Percentiles rank a stretch among this genome's conserved stretches.
These are phyloP conservation scores for Oligophagozyma castellii DNA, from an alignment of 1,139 yeast species.

Conservation along the genomic window DNA sequence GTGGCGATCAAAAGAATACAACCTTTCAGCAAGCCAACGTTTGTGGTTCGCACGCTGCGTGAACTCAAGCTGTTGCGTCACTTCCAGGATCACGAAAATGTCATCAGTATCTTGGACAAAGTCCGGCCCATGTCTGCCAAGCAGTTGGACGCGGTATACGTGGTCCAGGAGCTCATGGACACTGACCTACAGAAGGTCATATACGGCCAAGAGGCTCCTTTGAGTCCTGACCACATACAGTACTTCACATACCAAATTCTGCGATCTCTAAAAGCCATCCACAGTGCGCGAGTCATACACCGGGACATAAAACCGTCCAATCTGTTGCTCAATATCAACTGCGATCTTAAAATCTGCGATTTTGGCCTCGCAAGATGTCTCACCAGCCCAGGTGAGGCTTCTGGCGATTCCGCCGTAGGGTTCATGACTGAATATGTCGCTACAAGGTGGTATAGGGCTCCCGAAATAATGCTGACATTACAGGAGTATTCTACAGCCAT, in stretches of 20 bases:
- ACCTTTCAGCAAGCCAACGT: slow-evolving; percentile 74
- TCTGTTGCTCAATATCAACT: slow-evolving; percentile 69
- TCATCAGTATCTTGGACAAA: slow-evolving; percentile 85
- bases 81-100: slow-evolving; percentile 82
- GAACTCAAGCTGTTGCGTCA: slow-evolving; percentile 79
- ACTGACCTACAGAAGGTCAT: slow-evolving; percentile 52
- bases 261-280: slow-evolving; percentile 50
- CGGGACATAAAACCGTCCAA: slow-evolving; percentile 87
- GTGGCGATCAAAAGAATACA: slow-evolving; percentile 93
- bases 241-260: slow-evolving; percentile 53
- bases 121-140: slow-evolving; percentile 62
- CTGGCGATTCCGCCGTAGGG: slow-evolving; percentile 28
- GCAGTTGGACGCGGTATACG: slow-evolving; percentile 51
- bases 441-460: slow-evolving; percentile 72
- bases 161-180: slow-evolving; percentile 62
- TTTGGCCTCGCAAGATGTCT: slow-evolving; percentile 80
- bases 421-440: slow-evolving; percentile 66
- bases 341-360: slow-evolving; percentile 87
- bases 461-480: slow-evolving; percentile 61
- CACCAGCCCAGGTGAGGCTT: slow-evolving; percentile 47
- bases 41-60: slow-evolving; percentile 78
- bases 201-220: slow-evolving; percentile 17
- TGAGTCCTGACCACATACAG: slow-evolving; percentile 54
- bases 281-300: slow-evolving; percentile 62
- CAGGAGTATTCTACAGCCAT: slow-evolving; percentile 60